Base-by-base conservation (phyloP, 108 stramenopile genomes). In the Cyclotella distinguenda region DNA sequence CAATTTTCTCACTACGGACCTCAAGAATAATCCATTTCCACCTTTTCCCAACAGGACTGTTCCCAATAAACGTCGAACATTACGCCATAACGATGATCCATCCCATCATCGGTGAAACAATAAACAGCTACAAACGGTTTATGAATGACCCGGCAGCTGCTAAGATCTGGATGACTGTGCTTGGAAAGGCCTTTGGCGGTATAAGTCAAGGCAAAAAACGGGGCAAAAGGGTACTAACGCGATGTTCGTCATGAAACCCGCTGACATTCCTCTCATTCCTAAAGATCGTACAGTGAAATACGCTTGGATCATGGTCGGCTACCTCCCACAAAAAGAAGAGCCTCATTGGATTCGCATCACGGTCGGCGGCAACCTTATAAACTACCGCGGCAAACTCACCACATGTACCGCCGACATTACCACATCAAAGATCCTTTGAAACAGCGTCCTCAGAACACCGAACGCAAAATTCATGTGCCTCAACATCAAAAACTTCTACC, bases 361-460 rank as follows among this genome's bases (percentile, higher is more conserved):
- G 0, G 67, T 65, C 16, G 77, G 72, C 2, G 72, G 82, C 36
- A 34, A 54, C 10, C 33, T 54, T 1, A 33, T 54, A 1, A 8
- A 54, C 10, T 54, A 54, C 53, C 53, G 44, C 26, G 36, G 48
- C 27, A 47, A 68, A 27, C 40, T 35, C 16, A 48, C 49, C 51
- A 72, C 82, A 12, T 39, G 42, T 30, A 65, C 74, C 1, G 74
- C 74, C 0, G 77, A 64, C 21, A 4, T 83, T 1, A 33, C 56
- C 6, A 70, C 77, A 18, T 47, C 60, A 1, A 83, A 84, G 44
- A 15, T 72, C 1, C 46, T 76, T 0, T 16, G 79, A 56, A 83
- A 83, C 59, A 79, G 74, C 47, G 31, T 33, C 32, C 15, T 54
- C 6, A 54, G 53, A 12, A 54, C 53, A 1, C 5, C 1, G 1